Conservation (phyloP, 495 filamentous ascomycete genomes). For the Sporormia fimetaria region DNA sequence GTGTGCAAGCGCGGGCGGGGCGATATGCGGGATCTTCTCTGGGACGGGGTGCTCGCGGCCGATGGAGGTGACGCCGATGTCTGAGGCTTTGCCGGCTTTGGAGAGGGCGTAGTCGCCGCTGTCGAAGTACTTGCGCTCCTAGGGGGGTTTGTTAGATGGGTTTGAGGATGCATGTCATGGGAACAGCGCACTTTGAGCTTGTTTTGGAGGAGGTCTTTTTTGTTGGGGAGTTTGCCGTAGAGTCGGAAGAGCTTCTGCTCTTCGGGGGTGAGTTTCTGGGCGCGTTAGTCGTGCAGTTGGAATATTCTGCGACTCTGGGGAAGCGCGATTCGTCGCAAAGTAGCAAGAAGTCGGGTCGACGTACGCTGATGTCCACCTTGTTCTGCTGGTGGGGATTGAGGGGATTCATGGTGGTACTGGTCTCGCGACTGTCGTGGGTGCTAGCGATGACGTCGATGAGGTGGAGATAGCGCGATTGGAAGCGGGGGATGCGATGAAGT, state of each 20-base stretch:
- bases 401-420: no score
- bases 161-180: slow-evolving; percentile 1
- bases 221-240: slow-evolving; percentile 92
- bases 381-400: slow-evolving; percentile 95
- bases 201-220: slow-evolving; percentile 93
- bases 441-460: no score
- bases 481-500: no score
- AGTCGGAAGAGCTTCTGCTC: slow-evolving; percentile 92
- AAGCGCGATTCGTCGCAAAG: slow-evolving; percentile 1
- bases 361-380: slow-evolving; percentile 88
- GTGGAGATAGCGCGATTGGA: no score
- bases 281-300: slow-evolving; percentile 12
- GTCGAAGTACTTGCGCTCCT: slow-evolving; percentile 99
- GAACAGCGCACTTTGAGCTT: slow-evolving; percentile 59
- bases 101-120: slow-evolving; percentile 94
- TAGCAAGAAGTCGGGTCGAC: slow-evolving; percentile 30
- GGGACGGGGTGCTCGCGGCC: slow-evolving; percentile 89
- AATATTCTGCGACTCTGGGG: neutral
- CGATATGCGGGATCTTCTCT: slow-evolving; percentile 90
- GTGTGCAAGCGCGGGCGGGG: slow-evolving; percentile 44
- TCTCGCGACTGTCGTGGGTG: no score
- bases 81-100: slow-evolving; percentile 94
- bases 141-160: slow-evolving; percentile 5
- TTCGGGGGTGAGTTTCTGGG: slow-evolving; percentile 75
- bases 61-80: slow-evolving; percentile 85